These are phyloP conservation scores for Talaromyces sp. DNA, from an alignment of 2,329 filamentous ascomycete genomes.

Conservation along the genomic window DNA sequence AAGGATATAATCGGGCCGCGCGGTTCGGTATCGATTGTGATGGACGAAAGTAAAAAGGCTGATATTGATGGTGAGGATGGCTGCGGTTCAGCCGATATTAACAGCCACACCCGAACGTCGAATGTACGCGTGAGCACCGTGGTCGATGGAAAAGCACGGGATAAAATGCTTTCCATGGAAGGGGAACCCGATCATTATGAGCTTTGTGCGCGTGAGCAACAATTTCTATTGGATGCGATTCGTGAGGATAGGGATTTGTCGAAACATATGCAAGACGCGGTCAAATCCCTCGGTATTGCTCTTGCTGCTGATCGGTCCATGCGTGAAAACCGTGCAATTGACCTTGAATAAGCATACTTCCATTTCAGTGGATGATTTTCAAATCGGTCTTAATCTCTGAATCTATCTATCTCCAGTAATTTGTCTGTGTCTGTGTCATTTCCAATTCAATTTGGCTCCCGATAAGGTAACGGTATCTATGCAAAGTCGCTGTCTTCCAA, in stretches of 20 bases:
- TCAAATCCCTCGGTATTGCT: conserved; percentile 20
- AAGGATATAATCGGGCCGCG: conserved; percentile 21
- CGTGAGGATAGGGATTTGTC: conserved; percentile 16
- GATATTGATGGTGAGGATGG: neutral
- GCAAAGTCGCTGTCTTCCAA: too few species aligned
- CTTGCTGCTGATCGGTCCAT: conserved; percentile 21
- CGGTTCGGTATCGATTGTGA: conserved; percentile 22
- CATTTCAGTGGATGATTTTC: too few species aligned
- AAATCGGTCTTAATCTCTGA: too few species aligned
- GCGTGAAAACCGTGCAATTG: conserved; percentile 19
- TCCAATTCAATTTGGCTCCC: too few species aligned
- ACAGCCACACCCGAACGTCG: conserved; percentile 21
- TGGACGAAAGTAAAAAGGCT: conserved; percentile 16
- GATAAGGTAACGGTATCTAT: too few species aligned
- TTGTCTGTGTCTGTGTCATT: too few species aligned
- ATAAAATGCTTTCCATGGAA: conserved; percentile 20
- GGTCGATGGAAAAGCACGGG: conserved; percentile 13
- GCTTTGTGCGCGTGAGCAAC: conserved; percentile 22
- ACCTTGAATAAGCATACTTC: conserved; percentile 12
- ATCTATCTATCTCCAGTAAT: too few species aligned
- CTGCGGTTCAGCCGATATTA: conserved; percentile 18
- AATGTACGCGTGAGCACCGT: conserved; percentile 18
- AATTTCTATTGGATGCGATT: conserved; percentile 20
- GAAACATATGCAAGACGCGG: conserved; percentile 21
- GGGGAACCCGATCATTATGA: conserved; percentile 21